Evolutionary conservation across 2,329 filamentous ascomycete genomes (phyloP), one percentile per base, ranked within the genome.

Genomic region (Penicillium sumatraense): DNA sequence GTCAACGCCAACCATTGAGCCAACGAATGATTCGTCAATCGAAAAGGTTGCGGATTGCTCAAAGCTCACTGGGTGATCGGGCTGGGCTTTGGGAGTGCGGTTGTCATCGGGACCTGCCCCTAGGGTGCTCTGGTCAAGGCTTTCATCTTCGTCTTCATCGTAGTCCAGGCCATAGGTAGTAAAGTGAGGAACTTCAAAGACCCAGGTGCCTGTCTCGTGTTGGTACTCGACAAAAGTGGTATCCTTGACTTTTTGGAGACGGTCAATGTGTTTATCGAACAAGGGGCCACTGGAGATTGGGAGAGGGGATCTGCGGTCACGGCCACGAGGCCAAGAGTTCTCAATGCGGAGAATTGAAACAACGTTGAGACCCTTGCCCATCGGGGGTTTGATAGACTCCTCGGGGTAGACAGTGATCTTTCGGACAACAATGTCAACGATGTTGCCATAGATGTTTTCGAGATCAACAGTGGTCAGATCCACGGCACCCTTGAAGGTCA

Each of bases 141-240:
- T 69, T 75, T 79, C 75, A 58, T 85, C 85, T 7, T 80, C 80
- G 44, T 88, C 82, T 7, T 85, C 86, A 48, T 92, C 90, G 49
- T 90, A 91, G 60, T 93, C 89, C 51, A 98, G 82, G 36, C 90
- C 93, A 70, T 99, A 99, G 1, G 92, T 96, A 1, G 93, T 98
- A 73, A 96, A 99, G 74, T 99, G 95, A 68, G 93, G 87, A n/a
- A 99, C 95, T 9, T 81, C 86, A 78, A 99, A 99, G 13, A 85
- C 85, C 96, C 96, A 99, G 44, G 90, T 84, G 49, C 93, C 95
- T 49, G 87, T 92, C 1, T 90, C 82, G 54, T 82, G 80, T 60
- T 96, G 84, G 73, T 97, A 99, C 66, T 83, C 82, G 65, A 93
- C 81, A 66, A 96, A 98, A 3, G 86, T 86, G 0, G 95, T 98